These are phyloP conservation scores for Collybia nuda DNA, from an alignment of 768 basidiomycete species.

Conservation along the genomic window DNA sequence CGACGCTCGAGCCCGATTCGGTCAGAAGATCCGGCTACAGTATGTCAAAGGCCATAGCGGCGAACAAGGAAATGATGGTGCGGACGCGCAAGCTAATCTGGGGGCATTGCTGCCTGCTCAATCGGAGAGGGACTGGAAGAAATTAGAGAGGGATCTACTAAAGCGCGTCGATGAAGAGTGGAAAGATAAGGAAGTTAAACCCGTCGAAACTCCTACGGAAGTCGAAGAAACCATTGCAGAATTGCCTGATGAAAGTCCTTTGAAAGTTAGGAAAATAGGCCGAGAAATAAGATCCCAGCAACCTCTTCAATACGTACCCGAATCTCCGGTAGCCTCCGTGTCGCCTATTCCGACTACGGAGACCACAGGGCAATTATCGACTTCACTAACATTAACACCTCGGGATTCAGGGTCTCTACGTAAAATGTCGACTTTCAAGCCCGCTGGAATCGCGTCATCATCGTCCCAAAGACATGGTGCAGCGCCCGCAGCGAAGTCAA, in stretches of 20 bases:
- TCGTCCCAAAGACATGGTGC: neutral
- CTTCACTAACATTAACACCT: too few species aligned
- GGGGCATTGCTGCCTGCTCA: conserved; percentile 43
- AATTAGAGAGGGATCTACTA: conserved; percentile 21
- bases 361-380: too few species aligned
- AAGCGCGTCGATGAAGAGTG: conserved; percentile 6
- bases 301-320: neutral
- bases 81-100: conserved; percentile 69
- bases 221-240: conserved; percentile 1
- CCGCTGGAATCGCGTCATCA: neutral
- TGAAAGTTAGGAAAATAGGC: conserved; percentile 12
- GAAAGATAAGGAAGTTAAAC: neutral
- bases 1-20: conserved; percentile 44
- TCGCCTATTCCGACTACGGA: neutral
- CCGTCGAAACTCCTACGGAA: neutral
- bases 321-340: neutral
- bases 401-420: too few species aligned
- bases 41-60: conserved; percentile 84
- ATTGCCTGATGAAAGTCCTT: conserved; percentile 1
- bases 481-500: neutral
- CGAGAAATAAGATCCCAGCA: conserved; percentile 8
- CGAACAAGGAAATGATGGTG: conserved; percentile 81
- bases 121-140: conserved; percentile 62
- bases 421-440: too few species aligned
- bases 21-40: conserved; percentile 60